These are phyloP conservation scores for Glycine latifolia DNA, from an alignment of 306 rosid genomes.

Conservation along the genomic window DNA sequence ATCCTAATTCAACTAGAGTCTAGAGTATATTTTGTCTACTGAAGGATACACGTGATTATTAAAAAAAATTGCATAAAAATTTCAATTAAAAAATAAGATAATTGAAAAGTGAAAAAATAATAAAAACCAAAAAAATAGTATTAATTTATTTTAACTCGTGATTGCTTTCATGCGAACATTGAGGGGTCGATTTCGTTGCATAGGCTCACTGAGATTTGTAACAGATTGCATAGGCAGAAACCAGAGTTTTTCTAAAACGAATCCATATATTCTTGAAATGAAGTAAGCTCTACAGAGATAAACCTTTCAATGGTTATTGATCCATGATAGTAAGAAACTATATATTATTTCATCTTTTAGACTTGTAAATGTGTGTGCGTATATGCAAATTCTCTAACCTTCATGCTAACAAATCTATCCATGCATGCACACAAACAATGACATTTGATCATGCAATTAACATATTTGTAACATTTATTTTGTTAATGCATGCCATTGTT, in stretches of 20 bases:
- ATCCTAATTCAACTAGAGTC: no score
- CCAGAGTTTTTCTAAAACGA: conserved; percentile 17
- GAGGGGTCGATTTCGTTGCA: conserved; percentile 23
- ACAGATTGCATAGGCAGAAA: conserved; percentile 16
- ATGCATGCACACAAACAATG: background rate
- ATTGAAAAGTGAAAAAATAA: background rate
- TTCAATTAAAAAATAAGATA: background rate
- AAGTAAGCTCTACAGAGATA: conserved; percentile 30
- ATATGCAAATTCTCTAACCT: background rate
- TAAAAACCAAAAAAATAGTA: background rate
- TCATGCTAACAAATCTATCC: conserved; percentile 8
- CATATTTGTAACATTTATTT: conserved; percentile 13
- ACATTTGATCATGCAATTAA: conserved; percentile 16
- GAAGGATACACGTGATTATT: no score
- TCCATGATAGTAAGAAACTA: conserved; percentile 24
- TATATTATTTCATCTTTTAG: no score
- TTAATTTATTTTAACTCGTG: background rate
- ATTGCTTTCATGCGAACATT: conserved; percentile 31
- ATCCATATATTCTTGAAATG: conserved; percentile 10
- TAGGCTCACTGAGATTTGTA: conserved; percentile 24
- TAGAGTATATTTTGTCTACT: no score
- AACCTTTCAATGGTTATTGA: conserved; percentile 9
- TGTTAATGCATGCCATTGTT: conserved; percentile 16
- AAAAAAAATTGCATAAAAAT: background rate
- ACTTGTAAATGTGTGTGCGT: background rate